Conservation (phyloP, 2,329 filamentous ascomycete genomes). For the Penicillium sp. region DNA sequence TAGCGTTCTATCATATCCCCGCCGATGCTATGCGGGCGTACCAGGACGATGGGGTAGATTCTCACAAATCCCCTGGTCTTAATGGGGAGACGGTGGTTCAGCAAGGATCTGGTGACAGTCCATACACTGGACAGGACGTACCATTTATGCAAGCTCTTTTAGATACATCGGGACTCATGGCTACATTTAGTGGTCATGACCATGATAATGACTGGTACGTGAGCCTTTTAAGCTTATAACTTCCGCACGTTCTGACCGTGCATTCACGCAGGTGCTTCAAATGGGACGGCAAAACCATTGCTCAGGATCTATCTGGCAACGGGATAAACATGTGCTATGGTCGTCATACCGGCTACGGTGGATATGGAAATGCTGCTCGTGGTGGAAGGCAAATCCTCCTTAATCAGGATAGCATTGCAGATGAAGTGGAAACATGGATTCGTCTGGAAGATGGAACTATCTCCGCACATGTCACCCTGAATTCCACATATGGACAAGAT, state of each 20-base stretch:
- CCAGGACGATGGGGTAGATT: constrained; percentile 46
- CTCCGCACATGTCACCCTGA: constrained; percentile 56
- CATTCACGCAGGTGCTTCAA: constrained; percentile 47
- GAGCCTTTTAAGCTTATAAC: too few relatives aligned
- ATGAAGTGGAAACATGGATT: constrained; percentile 60
- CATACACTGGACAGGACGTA: constrained; percentile 52
- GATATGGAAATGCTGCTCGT: constrained; percentile 65
- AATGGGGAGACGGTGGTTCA: constrained; percentile 47
- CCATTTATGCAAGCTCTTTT: constrained; percentile 65
- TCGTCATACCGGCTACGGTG: constrained; percentile 68
- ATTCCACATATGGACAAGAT: constrained; percentile 61
- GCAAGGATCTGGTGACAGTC: constrained; percentile 17
- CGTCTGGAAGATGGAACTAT: constrained; percentile 58
- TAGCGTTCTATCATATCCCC: constrained; percentile 60
- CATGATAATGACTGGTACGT: constrained; percentile 63
- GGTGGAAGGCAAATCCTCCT: constrained; percentile 60
- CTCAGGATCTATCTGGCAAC: constrained; percentile 41
- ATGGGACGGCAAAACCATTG: constrained; percentile 32
- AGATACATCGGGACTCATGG: constrained; percentile 56
- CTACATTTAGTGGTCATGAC: constrained; percentile 65
- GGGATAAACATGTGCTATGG: constrained; percentile 58
- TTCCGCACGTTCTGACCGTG: too few relatives aligned
- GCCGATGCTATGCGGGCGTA: constrained; percentile 43
- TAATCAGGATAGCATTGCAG: constrained; percentile 39
- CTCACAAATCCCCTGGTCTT: constrained; percentile 47